Base-by-base conservation (phyloP, 805 yeast genomes). In the Teunomyces lycoperdinae region DNA sequence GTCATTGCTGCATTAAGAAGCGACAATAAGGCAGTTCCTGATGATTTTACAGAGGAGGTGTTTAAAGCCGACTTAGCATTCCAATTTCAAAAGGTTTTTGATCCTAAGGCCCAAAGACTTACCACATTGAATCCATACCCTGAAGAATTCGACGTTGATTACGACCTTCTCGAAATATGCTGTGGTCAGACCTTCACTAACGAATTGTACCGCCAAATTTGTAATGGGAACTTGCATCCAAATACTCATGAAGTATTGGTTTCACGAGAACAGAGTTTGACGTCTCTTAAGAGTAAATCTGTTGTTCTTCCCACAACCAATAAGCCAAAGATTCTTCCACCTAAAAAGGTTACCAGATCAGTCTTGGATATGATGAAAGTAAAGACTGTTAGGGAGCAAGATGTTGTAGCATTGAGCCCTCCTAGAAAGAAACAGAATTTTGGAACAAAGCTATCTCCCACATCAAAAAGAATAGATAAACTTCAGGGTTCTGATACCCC, bases 61-160 rank as follows among this genome's bases (percentile, higher is more conserved):
- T 60, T 68, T 29, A 70, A 73, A 42, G 98, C 99, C 0, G 77
- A 79, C 50, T 71, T 83, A 36, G 92, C 97, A 9, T 94, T 94
- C 63, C 84, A 78, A 58, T 87, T 73, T 62, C 97, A 90, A 63
- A 77, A 96, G 51, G 97, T 94, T 1, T 92, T 81, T 66, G 80
- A 91, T 61, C 96, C 96, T 0, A 43, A 63, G 1, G 51, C 60
- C 1, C 57, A 73, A 35, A 45, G 57, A 33, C 67, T 89, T n/a
- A 73, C 76, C 1, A 80, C 88, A 30, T 70, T 92, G 53, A 81
- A 79, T 55, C 78, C 76, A 3, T 69, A 84, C 9, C 84, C 86
- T 0, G 67, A 63, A 0, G 68, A 62, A 2, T 58, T 75, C 28
- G 67, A 63, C 16, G 59, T 68, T 8, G 75, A 78, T 38, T 65